A percentile compares a stretch with the other conserved stretches of the same genome.
phyloP scores from a whole-genome alignment of 1,284 basidiomycete genomes.

The Mrakiaceae sp. region DNA sequence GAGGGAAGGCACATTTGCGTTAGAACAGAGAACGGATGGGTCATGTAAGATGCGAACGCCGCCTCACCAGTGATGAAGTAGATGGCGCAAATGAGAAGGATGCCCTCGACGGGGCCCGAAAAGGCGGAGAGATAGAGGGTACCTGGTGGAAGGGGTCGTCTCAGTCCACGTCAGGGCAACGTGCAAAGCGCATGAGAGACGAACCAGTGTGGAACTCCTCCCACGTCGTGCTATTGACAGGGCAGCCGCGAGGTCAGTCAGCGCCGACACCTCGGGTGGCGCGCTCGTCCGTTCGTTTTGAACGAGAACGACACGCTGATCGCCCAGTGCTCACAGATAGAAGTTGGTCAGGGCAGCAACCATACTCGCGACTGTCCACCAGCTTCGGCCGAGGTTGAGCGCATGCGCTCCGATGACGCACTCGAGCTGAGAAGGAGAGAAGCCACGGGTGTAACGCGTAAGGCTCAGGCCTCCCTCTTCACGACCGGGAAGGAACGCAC shows the following conservation, averaged over 20 bases:
- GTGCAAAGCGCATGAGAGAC: background rate
- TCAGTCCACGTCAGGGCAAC: background rate
- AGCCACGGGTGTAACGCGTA: background rate
- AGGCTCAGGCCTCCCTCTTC: slow-evolving; percentile 13
- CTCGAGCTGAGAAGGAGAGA: slow-evolving; percentile 50
- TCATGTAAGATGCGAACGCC: background rate
- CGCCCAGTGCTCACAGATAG: slow-evolving; percentile 46
- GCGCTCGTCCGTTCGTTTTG: background rate
- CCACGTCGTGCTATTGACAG: slow-evolving; percentile 59
- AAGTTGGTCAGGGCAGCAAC: slow-evolving; percentile 83
- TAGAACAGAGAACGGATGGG: too few species aligned
- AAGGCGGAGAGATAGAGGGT: slow-evolving; percentile 83
- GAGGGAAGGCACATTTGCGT: background rate
- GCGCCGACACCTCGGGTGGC: slow-evolving; percentile 22
- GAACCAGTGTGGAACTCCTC: slow-evolving; percentile 90
- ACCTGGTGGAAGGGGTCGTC: slow-evolving; percentile 36
- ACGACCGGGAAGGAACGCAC: slow-evolving; percentile 37
- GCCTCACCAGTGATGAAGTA: slow-evolving; percentile 66
- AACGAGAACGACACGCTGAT: background rate
- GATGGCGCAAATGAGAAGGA: slow-evolving; percentile 70
- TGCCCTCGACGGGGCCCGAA: slow-evolving; percentile 93
- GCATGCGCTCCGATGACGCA: slow-evolving; percentile 71
- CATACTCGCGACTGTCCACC: slow-evolving; percentile 89
- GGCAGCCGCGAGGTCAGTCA: background rate
- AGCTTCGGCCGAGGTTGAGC: slow-evolving; percentile 79